Evolutionary conservation across 1,139 yeast species (phyloP).

Genomic region (Arxiozyma telluris): DNA sequence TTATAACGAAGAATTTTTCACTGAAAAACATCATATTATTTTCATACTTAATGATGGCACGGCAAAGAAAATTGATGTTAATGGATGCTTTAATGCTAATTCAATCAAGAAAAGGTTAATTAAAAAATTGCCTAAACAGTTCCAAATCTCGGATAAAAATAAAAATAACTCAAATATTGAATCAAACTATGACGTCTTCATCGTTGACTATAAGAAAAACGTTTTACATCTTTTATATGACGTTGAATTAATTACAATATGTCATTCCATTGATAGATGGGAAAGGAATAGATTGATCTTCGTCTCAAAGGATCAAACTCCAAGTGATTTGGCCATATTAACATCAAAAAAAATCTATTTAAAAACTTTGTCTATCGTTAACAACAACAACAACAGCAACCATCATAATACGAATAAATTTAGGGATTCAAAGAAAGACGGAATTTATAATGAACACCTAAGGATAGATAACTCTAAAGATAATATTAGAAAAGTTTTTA

Average conservation of each 20-base stretch:
- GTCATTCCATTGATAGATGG: constrained; percentile 62
- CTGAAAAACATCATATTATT: constrained; percentile 43
- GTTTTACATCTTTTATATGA: constrained; percentile 53
- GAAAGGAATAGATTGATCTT: constrained; percentile 70
- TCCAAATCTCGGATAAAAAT: constrained; percentile 13
- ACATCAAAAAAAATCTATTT: constrained; percentile 43
- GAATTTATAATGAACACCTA: constrained; percentile 8
- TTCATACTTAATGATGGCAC: constrained; percentile 73
- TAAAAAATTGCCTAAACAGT: constrained; percentile 42
- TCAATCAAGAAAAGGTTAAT: constrained; percentile 67
- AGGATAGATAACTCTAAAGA: constrained; percentile 22
- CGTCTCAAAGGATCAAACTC: constrained; percentile 54
- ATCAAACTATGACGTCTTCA: constrained; percentile 41
- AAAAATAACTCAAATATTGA: constrained; percentile 20
- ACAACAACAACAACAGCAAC: too few relatives aligned
- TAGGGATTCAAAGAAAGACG: background rate
- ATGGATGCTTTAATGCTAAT: constrained; percentile 75
- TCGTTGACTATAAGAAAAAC: constrained; percentile 37
- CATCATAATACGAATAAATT: background rate
- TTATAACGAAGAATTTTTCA: constrained; percentile 25
- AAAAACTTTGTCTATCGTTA: constrained; percentile 16
- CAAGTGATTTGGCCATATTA: constrained; percentile 59
- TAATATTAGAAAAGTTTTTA: constrained; percentile 51
- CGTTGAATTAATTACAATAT: constrained; percentile 71
- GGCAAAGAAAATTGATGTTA: constrained; percentile 61